Conservation (phyloP, 1,284 basidiomycete species). For the Leucoagaricus sp. region DNA sequence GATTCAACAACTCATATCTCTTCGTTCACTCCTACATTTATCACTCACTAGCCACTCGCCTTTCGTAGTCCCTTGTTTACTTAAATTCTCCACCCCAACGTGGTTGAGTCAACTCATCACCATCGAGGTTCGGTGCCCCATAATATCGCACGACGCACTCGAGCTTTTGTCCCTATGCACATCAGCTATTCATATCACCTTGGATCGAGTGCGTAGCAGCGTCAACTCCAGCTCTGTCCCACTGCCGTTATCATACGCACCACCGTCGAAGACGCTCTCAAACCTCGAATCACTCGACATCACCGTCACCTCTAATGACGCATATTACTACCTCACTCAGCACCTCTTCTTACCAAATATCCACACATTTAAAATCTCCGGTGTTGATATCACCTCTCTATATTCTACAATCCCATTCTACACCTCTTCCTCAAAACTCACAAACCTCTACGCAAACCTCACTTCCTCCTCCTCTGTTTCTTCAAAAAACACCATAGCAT, state of each 20-base stretch:
- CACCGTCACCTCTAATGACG: not conserved
- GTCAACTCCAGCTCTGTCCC: too few species aligned
- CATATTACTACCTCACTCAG: not conserved
- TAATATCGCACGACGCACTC: not conserved
- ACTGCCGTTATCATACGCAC: not conserved
- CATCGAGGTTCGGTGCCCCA: not conserved
- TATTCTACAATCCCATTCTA: not conserved
- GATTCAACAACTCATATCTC: not conserved
- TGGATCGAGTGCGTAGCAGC: not conserved
- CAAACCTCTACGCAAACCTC: too few species aligned
- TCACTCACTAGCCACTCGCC: not conserved
- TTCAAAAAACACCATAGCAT: not conserved
- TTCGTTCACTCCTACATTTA: not conserved
- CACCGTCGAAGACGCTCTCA: not conserved
- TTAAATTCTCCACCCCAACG: not conserved
- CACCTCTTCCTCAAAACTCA: not conserved
- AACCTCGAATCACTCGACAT: not conserved
- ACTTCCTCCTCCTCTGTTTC: too few species aligned
- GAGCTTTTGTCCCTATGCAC: not conserved
- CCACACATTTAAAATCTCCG: not conserved
- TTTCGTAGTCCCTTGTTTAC: not conserved
- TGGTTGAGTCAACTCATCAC: not conserved
- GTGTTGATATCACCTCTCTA: not conserved
- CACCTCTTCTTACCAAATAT: not conserved
- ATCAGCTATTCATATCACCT: not conserved